Evolutionary conservation across 495 filamentous ascomycete species (phyloP).

Genomic region (Aspergillus heteromorphus): DNA sequence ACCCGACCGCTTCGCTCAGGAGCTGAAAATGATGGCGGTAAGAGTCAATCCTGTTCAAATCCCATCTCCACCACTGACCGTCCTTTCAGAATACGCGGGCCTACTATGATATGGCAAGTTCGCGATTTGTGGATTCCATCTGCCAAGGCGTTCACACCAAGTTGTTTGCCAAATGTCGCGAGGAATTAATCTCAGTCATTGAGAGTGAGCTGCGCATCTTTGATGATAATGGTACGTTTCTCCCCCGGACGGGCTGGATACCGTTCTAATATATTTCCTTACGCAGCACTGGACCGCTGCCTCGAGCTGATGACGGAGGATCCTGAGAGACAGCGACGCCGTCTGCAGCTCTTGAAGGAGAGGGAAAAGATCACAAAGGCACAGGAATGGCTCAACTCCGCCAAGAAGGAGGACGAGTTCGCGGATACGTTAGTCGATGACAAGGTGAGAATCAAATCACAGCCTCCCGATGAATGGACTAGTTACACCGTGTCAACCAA

Average conservation of each 20-base stretch:
- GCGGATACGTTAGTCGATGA: not conserved
- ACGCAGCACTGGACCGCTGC: constrained; percentile 32
- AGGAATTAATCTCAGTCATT: constrained; percentile 31
- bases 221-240: constrained; percentile 33
- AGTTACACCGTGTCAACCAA: not conserved
- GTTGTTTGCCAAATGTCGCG: constrained; percentile 39
- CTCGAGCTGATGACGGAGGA: constrained; percentile 47
- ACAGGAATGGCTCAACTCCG: constrained; percentile 31
- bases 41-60: constrained; percentile 10
- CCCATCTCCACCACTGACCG: not conserved
- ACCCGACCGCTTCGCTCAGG: constrained; percentile 36
- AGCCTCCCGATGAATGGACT: constrained; percentile 8
- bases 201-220: constrained; percentile 27
- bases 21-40: constrained; percentile 50
- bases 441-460: constrained; percentile 5
- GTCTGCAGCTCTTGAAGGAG: constrained; percentile 34
- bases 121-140: constrained; percentile 44
- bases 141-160: constrained; percentile 42
- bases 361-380: constrained; percentile 42
- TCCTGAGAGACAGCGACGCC: constrained; percentile 34
- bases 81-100: constrained; percentile 33
- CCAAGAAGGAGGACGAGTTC: constrained; percentile 12
- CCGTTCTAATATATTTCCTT: not conserved
- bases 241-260: no score
- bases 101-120: constrained; percentile 51